Evolutionary conservation across 352 stramenopile genomes (phyloP).

Genomic region (Peronospora belbahrii): DNA sequence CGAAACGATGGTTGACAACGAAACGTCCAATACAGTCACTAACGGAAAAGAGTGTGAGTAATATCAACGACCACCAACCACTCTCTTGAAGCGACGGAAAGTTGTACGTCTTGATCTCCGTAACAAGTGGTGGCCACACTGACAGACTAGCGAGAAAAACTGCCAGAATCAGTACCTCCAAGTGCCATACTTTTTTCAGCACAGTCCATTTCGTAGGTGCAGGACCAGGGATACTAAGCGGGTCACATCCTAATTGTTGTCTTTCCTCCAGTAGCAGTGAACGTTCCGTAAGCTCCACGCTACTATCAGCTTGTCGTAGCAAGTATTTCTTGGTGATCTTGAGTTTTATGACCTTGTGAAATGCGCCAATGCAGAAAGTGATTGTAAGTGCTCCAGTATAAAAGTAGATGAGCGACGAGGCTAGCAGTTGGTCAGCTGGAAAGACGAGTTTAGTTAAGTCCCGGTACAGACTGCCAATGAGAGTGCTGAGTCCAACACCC

Average conservation of each 20-base stretch:
- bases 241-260: slow-evolving; percentile 19
- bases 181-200: slow-evolving; percentile 52
- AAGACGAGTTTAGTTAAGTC: slow-evolving; percentile 81
- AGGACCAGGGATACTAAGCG: slow-evolving; percentile 2
- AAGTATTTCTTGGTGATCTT: slow-evolving; percentile 53
- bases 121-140: slow-evolving; percentile 75
- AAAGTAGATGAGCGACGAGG: slow-evolving; percentile 77
- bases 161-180: slow-evolving; percentile 61
- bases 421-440: slow-evolving; percentile 43
- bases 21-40: slow-evolving; percentile 67
- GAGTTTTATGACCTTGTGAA: slow-evolving; percentile 55
- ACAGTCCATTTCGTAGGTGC: slow-evolving; percentile 59
- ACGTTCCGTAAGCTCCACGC: slow-evolving; percentile 52
- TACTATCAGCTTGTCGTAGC: slow-evolving; percentile 21
- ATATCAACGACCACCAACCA: slow-evolving; percentile 76
- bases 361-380: slow-evolving; percentile 63
- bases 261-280: slow-evolving; percentile 33
- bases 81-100: slow-evolving; percentile 58
- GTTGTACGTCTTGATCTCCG: slow-evolving; percentile 77
- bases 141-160: slow-evolving; percentile 66
- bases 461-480: slow-evolving; percentile 77
- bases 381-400: slow-evolving; percentile 77
- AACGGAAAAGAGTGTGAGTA: slow-evolving; percentile 72
- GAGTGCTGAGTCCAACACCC: slow-evolving; percentile 68
- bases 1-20: slow-evolving; percentile 56